Percentiles rank a stretch among this genome's conserved stretches.
These are phyloP conservation scores for Boletus tylopilopsis DNA, from an alignment of 768 basidiomycete species.

Conservation along the genomic window DNA sequence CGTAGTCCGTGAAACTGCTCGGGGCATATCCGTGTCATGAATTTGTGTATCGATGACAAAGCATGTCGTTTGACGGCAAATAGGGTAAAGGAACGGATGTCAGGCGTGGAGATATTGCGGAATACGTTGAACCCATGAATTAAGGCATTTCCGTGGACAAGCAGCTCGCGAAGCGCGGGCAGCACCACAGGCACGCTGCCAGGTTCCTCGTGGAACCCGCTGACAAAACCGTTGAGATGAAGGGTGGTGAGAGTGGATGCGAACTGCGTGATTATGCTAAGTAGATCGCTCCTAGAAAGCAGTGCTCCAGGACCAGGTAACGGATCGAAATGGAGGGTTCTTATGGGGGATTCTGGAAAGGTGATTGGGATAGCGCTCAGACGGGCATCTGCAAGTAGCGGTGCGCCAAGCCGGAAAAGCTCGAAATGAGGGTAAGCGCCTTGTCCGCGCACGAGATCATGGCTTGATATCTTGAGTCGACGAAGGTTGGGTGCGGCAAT, in stretches of 20 bases:
- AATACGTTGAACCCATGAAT: conserved; percentile 33
- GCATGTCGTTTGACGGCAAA: conserved; percentile 26
- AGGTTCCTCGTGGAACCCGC: conserved; percentile 31
- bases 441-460: conserved; percentile 21
- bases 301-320: conserved; percentile 28
- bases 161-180: conserved; percentile 27
- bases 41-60: conserved; percentile 33
- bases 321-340: conserved; percentile 35
- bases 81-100: conserved; percentile 23
- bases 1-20: conserved; percentile 32
- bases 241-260: conserved; percentile 27
- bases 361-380: conserved; percentile 32
- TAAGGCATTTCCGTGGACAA: conserved; percentile 30
- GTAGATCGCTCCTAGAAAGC: conserved; percentile 24
- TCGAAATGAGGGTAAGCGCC: conserved; percentile 27
- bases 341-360: conserved; percentile 25
- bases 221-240: conserved; percentile 32
- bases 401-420: conserved; percentile 32
- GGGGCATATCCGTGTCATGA: conserved; percentile 33
- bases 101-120: conserved; percentile 33
- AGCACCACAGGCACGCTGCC: conserved; percentile 31
- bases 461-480: conserved; percentile 29
- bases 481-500: conserved; percentile 25
- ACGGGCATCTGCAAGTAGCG: conserved; percentile 29
- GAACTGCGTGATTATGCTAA: conserved; percentile 29